A percentile compares a stretch with the other conserved stretches of the same genome.
phyloP scores from a whole-genome alignment of 106 monocot species.

The Narthecium ossifragum region DNA sequence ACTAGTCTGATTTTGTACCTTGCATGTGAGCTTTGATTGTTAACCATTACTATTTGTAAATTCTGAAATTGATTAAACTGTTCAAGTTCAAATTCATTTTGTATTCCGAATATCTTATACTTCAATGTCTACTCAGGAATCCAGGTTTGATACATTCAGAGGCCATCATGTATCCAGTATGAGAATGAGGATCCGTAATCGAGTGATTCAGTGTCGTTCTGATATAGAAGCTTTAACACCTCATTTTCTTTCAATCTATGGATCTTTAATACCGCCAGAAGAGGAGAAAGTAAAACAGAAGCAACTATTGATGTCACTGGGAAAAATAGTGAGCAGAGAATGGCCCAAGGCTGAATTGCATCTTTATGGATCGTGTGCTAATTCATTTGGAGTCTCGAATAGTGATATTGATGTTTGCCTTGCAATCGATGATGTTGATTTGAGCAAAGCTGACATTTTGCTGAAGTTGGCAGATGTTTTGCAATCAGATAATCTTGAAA shows the following conservation, averaged over 20 bases:
- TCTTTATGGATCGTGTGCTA: constrained; percentile 97
- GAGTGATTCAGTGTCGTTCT: constrained; percentile 43
- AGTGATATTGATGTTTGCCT: constrained; percentile 97
- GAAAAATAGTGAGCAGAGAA: constrained; percentile 61
- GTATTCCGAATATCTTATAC: neutral
- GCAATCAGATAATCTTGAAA: constrained; percentile 65
- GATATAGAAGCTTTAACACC: constrained; percentile 54
- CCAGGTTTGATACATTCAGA: constrained; percentile 70
- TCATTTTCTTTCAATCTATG: constrained; percentile 61
- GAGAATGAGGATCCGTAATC: constrained; percentile 53
- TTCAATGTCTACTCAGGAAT: constrained; percentile 33
- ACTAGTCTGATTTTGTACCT: neutral
- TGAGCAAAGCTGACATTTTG: constrained; percentile 78
- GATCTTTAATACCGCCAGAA: constrained; percentile 65
- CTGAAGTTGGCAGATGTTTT: constrained; percentile 82
- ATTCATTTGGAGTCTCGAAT: constrained; percentile 89
- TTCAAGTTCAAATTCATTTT: neutral
- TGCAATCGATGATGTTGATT: constrained; percentile 49
- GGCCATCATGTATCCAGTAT: constrained; percentile 71
- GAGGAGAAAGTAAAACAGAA: constrained; percentile 80
- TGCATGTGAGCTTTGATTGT: neutral
- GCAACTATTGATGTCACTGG: constrained; percentile 44
- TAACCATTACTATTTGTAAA: neutral
- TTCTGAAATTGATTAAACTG: neutral
- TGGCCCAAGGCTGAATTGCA: constrained; percentile 78